Evolutionary conservation across 306 rosid species (phyloP).

Genomic region (Pyrus pyrifolia): DNA sequence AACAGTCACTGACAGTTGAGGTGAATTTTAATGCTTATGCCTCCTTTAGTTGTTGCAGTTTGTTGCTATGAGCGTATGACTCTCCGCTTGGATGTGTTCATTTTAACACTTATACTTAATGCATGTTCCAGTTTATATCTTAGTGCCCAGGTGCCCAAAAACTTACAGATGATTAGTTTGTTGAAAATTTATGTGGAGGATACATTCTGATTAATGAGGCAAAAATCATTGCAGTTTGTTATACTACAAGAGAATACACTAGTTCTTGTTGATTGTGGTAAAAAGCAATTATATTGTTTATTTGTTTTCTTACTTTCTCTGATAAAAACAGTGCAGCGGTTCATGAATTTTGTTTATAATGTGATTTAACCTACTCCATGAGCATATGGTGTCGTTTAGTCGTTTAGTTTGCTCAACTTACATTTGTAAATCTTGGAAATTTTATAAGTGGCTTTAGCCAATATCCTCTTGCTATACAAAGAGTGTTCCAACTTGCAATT

Average conservation of each 20-base stretch:
- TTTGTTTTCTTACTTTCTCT: background rate
- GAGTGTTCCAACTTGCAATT: background rate
- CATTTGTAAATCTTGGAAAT: background rate
- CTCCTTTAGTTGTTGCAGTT: background rate
- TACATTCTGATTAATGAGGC: no score
- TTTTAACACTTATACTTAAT: no score
- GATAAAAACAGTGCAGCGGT: background rate
- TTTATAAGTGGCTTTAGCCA: background rate
- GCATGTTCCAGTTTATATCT: no score
- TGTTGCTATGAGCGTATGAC: no score
- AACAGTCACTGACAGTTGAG: slow-evolving; percentile 45
- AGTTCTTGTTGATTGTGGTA: background rate
- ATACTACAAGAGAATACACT: background rate
- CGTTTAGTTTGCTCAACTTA: background rate
- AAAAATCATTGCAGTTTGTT: no score
- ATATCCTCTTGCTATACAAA: background rate
- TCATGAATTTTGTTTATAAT: background rate
- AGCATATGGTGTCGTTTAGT: background rate
- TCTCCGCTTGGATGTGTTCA: no score
- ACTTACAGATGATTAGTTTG: no score
- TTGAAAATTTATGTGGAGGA: no score
- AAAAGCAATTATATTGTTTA: background rate
- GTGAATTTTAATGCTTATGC: slow-evolving; percentile 19
- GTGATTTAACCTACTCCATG: background rate
- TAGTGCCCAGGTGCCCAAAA: no score